A percentile compares a stretch with the other conserved stretches of the same genome.
Evolutionary conservation across 768 basidiomycete species (phyloP).

Genomic region (Sporobolomyces phaffii): DNA sequence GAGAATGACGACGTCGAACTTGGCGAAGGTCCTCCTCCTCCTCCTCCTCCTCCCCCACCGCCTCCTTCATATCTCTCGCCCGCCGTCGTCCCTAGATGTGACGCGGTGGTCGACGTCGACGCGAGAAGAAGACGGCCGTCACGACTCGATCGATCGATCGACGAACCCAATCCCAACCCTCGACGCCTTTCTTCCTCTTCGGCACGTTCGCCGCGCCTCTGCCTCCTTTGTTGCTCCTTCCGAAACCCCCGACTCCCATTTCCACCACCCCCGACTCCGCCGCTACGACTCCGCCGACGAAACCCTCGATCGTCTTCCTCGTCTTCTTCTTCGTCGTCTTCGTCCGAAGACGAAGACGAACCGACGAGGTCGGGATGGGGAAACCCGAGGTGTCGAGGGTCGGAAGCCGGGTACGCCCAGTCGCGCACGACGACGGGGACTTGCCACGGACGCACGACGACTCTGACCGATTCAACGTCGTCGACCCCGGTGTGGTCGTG

Average conservation of each 20-base stretch:
- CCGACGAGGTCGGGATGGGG: background rate
- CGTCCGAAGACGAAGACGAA: background rate
- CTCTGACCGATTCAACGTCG: no score
- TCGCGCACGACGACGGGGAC: background rate
- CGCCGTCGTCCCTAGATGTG: no score
- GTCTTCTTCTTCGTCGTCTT: background rate
- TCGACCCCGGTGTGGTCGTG: no score
- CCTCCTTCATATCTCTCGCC: no score
- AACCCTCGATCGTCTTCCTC: background rate
- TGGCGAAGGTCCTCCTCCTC: background rate
- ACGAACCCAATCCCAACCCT: slow-evolving; percentile 9
- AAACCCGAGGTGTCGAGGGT: slow-evolving; percentile 2
- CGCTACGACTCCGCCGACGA: no score
- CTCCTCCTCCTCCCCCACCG: background rate
- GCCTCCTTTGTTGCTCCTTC: no score
- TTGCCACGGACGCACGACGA: background rate
- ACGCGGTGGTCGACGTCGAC: no score
- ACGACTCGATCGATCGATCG: background rate
- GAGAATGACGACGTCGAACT: background rate
- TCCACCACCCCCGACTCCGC: no score
- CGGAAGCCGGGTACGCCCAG: background rate
- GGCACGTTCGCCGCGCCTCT: no score
- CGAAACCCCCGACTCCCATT: no score
- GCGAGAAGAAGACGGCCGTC: no score
- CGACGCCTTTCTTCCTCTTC: no score